phyloP scores from a whole-genome alignment of 129 eudicot species.

The Chrysanthemum makinoi region DNA sequence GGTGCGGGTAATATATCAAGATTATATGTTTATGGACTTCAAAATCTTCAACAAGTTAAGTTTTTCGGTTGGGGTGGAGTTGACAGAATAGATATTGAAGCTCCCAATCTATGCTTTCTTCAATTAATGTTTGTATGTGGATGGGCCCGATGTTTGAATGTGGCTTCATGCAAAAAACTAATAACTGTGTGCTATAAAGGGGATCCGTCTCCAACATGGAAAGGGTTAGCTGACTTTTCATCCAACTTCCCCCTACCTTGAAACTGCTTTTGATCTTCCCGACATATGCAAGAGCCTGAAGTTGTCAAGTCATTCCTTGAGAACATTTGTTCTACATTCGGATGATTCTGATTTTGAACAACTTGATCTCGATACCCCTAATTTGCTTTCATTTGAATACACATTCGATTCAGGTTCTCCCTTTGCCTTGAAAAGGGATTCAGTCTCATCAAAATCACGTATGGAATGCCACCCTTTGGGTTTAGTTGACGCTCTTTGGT shows the following conservation, averaged over 20 bases:
- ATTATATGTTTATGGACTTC: background rate
- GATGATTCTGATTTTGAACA: background rate
- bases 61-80: background rate
- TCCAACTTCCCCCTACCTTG: background rate
- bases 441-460: background rate
- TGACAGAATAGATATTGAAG: background rate
- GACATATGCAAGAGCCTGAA: background rate
- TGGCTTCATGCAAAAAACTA: background rate
- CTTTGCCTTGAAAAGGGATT: too few relatives aligned
- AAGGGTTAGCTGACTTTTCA: background rate
- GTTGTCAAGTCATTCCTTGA: constrained; percentile 1
- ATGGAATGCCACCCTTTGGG: background rate
- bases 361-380: background rate
- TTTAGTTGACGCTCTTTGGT: background rate
- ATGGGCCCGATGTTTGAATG: background rate
- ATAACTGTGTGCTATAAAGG: too few relatives aligned
- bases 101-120: background rate
- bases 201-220: background rate
- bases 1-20: background rate
- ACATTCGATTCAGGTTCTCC: background rate
- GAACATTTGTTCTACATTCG: background rate
- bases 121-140: too few relatives aligned
- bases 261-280: background rate
- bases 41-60: background rate
- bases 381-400: background rate